phyloP scores from a whole-genome alignment of 2,329 filamentous ascomycete species.

The Nannizzia gypsea region DNA sequence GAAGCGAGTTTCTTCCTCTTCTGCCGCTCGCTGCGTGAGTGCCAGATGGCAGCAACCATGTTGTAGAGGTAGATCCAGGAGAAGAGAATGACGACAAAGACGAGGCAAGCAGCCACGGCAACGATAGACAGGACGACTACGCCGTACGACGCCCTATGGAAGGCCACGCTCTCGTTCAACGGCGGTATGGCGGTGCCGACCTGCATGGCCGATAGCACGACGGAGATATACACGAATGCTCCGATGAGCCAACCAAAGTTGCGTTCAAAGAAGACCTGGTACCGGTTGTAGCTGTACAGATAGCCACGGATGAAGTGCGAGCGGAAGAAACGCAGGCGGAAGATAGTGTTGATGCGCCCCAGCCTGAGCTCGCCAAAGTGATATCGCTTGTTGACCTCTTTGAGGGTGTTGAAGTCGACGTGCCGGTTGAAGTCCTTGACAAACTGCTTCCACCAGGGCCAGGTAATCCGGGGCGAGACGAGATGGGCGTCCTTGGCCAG shows the following conservation, averaged over 20 bases:
- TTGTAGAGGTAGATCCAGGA: slow-evolving; percentile 11
- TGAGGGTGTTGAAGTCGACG: slow-evolving; percentile 21
- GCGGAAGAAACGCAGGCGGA: slow-evolving; percentile 23
- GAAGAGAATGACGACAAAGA: slow-evolving; percentile 7
- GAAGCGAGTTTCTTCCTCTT: slow-evolving; percentile 5
- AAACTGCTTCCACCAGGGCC: slow-evolving; percentile 31
- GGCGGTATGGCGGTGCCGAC: slow-evolving; percentile 19
- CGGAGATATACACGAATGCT: slow-evolving; percentile 32
- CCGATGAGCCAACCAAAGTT: slow-evolving; percentile 34
- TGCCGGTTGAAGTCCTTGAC: slow-evolving; percentile 22
- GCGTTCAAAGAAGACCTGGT: slow-evolving; percentile 32
- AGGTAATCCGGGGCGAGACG: slow-evolving; percentile 25
- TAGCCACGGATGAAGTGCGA: slow-evolving; percentile 21
- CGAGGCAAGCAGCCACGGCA: slow-evolving; percentile 8
- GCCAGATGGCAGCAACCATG: slow-evolving; percentile 11
- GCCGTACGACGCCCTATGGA: slow-evolving; percentile 11
- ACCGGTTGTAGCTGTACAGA: slow-evolving; percentile 25
- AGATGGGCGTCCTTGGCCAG: slow-evolving; percentile 24
- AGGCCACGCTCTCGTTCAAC: slow-evolving; percentile 7
- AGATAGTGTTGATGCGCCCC: slow-evolving; percentile 35
- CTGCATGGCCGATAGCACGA: slow-evolving; percentile 42
- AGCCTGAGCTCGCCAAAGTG: slow-evolving; percentile 36
- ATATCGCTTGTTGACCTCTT: slow-evolving; percentile 30
- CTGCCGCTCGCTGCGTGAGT: slow-evolving; percentile 6
- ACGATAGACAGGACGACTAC: slow-evolving; percentile 13